Evolutionary conservation across 495 filamentous ascomycete genomes (phyloP), one percentile per base, ranked within the genome.

Genomic region (Schizothecium vesticola): DNA sequence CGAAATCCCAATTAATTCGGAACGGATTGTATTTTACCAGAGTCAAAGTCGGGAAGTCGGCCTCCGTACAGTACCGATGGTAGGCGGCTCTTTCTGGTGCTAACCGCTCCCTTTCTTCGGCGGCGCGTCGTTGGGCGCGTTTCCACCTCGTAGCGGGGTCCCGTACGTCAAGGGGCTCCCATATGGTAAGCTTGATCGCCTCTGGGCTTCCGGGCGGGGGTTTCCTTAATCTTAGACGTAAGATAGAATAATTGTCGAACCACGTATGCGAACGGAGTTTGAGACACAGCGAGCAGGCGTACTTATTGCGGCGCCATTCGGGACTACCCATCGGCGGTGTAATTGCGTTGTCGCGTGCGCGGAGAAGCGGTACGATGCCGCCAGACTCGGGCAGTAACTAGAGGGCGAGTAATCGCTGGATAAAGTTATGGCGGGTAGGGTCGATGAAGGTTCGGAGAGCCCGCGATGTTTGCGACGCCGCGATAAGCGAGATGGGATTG

Each of bases 251-350:
- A 67, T 74, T 72, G 63, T 68, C 65, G 31, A 76, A 76, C 68
- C 63, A 69, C 29, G 62, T 68, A 26, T 76, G 74, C 24, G 71
- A 9, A 9, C 63, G 74, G 12, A 76, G 70, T 56, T 70, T 70
- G 62, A 74, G 63, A 67, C 74, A 76, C 11, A 68, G 70, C 13
- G 63, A 65, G 67, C 74, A 76, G 36, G 74, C 74, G 31, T 76
- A 76, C 51, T 67, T 72, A 61, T 59, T 70, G 21, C 13, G 25
- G 25, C 55, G 25, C 74, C 72, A 76, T 24, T 64, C 65, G 0
- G 23, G 19, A 55, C 59, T 26, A n/a, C 51, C 56, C 0, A 43
- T 60, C 3, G 66, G 60, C 12, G 74, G 74, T 5, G 55, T 23
- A 21, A 72, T 7, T 10, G 33, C 59, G 26, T 63, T 58, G 36